A percentile compares a stretch with the other conserved stretches of the same genome.
Conservation (phyloP, 805 yeast genomes). For the Candida mattraensis region DNA sequence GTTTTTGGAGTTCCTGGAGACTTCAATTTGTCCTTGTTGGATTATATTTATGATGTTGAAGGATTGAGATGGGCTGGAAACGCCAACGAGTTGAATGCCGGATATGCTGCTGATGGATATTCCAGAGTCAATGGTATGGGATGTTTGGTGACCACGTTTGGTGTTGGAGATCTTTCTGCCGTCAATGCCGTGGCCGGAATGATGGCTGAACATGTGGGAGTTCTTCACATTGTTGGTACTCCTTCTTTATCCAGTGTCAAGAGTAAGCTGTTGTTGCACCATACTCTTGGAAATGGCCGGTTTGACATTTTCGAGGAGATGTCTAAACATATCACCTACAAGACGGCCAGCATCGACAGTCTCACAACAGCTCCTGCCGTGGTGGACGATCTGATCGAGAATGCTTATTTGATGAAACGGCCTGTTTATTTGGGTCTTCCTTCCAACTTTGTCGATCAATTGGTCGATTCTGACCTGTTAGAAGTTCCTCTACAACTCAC, state of each 20-base stretch:
- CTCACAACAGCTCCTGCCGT: conserved; percentile 63
- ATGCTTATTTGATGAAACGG: conserved; percentile 69
- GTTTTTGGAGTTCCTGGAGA: conserved; percentile 84
- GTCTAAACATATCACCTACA: conserved; percentile 70
- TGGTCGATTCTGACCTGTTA: conserved; percentile 56
- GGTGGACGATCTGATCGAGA: conserved; percentile 72
- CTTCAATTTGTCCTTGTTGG: conserved; percentile 70
- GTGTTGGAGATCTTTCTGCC: conserved; percentile 87
- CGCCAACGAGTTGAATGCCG: conserved; percentile 87
- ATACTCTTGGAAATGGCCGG: conserved; percentile 82
- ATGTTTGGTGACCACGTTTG: conserved; percentile 79
- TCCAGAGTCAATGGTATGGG: conserved; percentile 77
- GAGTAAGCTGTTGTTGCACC: conserved; percentile 72
- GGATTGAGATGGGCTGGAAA: conserved; percentile 89
- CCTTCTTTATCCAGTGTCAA: conserved; percentile 76
- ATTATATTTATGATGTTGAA: conserved; percentile 70
- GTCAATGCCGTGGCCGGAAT: conserved; percentile 87
- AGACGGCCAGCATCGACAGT: conserved; percentile 64
- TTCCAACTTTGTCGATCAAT: conserved; percentile 71
- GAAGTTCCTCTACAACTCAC: conserved; percentile 64
- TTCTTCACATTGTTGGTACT: conserved; percentile 82
- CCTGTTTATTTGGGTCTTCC: conserved; percentile 85
- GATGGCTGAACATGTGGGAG: conserved; percentile 86
- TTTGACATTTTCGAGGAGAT: conserved; percentile 77
- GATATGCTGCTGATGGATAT: conserved; percentile 88